These are phyloP conservation scores for Xylaria grammica DNA, from an alignment of 495 filamentous ascomycete genomes.

Conservation along the genomic window DNA sequence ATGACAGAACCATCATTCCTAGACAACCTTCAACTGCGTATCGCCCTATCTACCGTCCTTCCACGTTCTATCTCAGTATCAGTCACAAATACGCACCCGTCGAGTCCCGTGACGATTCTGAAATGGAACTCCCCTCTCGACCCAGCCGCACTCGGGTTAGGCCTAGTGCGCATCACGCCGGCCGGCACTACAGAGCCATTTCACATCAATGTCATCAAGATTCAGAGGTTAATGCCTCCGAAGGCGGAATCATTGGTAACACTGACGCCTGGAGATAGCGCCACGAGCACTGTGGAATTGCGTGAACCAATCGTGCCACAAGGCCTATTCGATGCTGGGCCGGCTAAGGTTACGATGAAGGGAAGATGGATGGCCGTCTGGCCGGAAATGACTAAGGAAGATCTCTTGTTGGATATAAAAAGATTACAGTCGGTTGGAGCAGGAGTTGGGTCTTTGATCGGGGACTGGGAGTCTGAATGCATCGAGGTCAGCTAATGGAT, in stretches of 20 bases:
- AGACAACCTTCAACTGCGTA: background rate
- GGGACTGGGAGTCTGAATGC: constrained; percentile 5
- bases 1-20: background rate
- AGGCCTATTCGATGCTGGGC: background rate
- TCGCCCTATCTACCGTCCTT: background rate
- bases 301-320: background rate
- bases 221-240: constrained; percentile 5
- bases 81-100: background rate
- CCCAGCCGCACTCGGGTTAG: constrained; percentile 3
- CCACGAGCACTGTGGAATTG: constrained; percentile 2
- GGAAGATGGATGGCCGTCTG: constrained; percentile 11
- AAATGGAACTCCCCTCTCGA: constrained; percentile 14
- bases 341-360: background rate
- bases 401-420: background rate
- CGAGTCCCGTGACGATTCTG: background rate
- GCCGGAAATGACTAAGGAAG: constrained; percentile 3
- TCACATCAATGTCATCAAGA: background rate
- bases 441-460: background rate
- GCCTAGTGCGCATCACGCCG: background rate
- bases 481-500: background rate
- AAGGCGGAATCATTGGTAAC: background rate
- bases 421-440: constrained; percentile 1
- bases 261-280: background rate
- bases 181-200: background rate
- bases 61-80: constrained; percentile 1